These are phyloP conservation scores for Aureobasidium pullulans DNA, from an alignment of 2,329 filamentous ascomycete genomes.

Conservation along the genomic window DNA sequence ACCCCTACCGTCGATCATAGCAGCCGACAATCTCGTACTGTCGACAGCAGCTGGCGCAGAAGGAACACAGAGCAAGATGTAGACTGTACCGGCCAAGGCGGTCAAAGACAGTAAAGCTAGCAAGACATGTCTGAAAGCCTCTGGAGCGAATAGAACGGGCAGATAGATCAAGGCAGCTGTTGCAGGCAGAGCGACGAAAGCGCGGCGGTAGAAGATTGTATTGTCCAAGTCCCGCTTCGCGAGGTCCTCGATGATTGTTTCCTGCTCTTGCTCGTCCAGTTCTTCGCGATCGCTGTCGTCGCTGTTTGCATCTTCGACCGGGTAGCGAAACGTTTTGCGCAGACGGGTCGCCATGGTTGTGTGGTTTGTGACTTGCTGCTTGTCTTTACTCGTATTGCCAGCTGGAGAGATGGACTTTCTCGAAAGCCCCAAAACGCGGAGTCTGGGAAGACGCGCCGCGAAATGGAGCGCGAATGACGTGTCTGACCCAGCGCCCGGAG, in stretches of 20 bases:
- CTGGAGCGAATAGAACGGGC: slow-evolving; percentile 35
- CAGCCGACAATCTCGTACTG: slow-evolving; percentile 16
- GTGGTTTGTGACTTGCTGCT: background rate
- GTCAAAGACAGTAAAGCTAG: slow-evolving; percentile 53
- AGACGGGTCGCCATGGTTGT: slow-evolving; percentile 52
- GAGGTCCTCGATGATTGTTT: slow-evolving; percentile 52
- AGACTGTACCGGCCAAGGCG: slow-evolving; percentile 56
- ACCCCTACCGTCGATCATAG: slow-evolving; percentile 27
- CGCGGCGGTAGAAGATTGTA: slow-evolving; percentile 29
- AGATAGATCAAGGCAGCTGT: slow-evolving; percentile 51
- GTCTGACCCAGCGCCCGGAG: background rate
- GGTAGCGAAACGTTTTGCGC: slow-evolving; percentile 72
- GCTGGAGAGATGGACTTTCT: background rate
- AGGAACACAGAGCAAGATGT: slow-evolving; percentile 51
- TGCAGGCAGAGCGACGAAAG: slow-evolving; percentile 55
- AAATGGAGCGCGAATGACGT: background rate
- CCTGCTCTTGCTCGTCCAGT: slow-evolving; percentile 72
- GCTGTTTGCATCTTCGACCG: slow-evolving; percentile 49
- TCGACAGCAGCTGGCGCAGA: slow-evolving; percentile 31
- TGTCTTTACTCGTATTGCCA: background rate
- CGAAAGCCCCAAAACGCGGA: background rate
- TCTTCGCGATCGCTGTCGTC: slow-evolving; percentile 51
- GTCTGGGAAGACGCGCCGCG: background rate
- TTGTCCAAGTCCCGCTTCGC: slow-evolving; percentile 42
- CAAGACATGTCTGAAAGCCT: slow-evolving; percentile 33